These are phyloP conservation scores for Heritiera littoralis DNA, from an alignment of 345 rosid species.

Conservation along the genomic window DNA sequence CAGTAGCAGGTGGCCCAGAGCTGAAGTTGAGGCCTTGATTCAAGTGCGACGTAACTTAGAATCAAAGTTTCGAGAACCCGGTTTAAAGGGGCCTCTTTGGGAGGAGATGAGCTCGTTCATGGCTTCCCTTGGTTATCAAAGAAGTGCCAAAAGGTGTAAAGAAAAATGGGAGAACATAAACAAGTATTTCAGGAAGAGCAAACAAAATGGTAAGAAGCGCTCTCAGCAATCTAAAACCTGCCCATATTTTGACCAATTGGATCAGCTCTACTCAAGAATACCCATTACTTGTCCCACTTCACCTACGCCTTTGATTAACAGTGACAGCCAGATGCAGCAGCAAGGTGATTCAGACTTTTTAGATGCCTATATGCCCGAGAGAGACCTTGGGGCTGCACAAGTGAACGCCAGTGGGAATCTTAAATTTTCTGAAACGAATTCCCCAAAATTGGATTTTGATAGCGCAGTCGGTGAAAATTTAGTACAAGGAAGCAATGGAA, in stretches of 20 bases:
- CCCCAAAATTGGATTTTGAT: constrained; percentile 22
- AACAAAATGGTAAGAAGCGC: constrained; percentile 34
- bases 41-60: constrained; percentile 36
- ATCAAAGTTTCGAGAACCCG: constrained; percentile 42
- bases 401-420: constrained; percentile 14
- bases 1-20: constrained; percentile 38
- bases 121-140: constrained; percentile 44
- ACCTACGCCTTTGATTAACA: constrained; percentile 9
- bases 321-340: constrained; percentile 18
- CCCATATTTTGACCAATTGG: constrained; percentile 41
- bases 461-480: constrained; percentile 11
- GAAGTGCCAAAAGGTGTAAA: constrained; percentile 52
- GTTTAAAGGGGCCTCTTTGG: constrained; percentile 44
- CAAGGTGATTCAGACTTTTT: constrained; percentile 36
- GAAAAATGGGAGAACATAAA: constrained; percentile 58
- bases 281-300: constrained; percentile 9
- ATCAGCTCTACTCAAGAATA: constrained; percentile 41
- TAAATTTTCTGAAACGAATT: constrained; percentile 21
- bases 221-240: constrained; percentile 40
- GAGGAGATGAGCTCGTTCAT: constrained; percentile 44
- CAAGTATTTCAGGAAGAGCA: constrained; percentile 48
- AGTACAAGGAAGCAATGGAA: constrained; percentile 20
- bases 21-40: constrained; percentile 50
- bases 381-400: constrained; percentile 13
- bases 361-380: constrained; percentile 25